phyloP scores from a whole-genome alignment of 2,329 filamentous ascomycete species.

The Colletotrichum sp. region DNA sequence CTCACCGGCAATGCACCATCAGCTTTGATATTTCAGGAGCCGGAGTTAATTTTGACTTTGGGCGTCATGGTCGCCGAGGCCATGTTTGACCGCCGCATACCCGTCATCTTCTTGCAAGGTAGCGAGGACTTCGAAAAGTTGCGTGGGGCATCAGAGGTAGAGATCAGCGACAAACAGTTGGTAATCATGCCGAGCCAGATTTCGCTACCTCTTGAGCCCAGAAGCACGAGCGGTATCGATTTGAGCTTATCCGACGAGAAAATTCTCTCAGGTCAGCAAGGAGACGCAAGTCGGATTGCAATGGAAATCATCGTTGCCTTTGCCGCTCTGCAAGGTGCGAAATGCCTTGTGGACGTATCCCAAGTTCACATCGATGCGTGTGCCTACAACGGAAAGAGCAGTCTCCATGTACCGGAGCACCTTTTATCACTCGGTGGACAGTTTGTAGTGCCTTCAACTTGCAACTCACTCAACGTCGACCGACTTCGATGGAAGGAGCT shows the following conservation, averaged over 20 bases:
- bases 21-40: conserved; percentile 43
- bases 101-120: conserved; percentile 32
- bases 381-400: conserved; percentile 43
- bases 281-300: conserved; percentile 36
- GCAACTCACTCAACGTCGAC: conserved; percentile 49
- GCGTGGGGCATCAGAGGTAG: neutral
- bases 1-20: conserved; percentile 39
- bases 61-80: conserved; percentile 47
- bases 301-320: conserved; percentile 41
- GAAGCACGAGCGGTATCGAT: neutral
- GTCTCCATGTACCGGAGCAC: conserved; percentile 37
- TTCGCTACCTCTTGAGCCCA: neutral
- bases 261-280: conserved; percentile 32
- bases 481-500: conserved; percentile 40
- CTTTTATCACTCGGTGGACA: conserved; percentile 36
- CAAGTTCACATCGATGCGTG: conserved; percentile 48
- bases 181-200: neutral
- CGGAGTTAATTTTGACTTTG: conserved; percentile 48
- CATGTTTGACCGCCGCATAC: conserved; percentile 42
- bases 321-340: conserved; percentile 36
- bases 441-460: conserved; percentile 40
- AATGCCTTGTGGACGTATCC: conserved; percentile 36
- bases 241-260: conserved; percentile 20
- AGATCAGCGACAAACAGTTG: neutral
- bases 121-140: conserved; percentile 11